These are phyloP conservation scores for Metschnikowia cerradonensis DNA, from an alignment of 805 yeast species.

Conservation along the genomic window DNA sequence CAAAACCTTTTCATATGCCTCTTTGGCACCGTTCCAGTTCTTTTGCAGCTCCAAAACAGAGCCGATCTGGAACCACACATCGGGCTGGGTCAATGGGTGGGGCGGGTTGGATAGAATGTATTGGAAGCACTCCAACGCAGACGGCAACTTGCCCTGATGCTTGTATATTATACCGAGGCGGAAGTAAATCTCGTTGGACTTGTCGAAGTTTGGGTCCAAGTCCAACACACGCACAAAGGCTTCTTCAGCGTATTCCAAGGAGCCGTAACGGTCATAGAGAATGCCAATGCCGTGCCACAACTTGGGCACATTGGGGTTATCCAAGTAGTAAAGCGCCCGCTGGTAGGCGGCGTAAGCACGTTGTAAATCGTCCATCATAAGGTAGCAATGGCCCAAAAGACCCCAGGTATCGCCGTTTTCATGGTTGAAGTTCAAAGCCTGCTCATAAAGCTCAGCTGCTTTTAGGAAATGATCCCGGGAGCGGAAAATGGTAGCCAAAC, in stretches of 20 bases:
- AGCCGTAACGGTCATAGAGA: conserved; percentile 91
- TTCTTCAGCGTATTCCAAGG: conserved; percentile 95
- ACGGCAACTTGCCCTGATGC: conserved; percentile 82
- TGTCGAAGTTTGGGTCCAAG: conserved; percentile 93
- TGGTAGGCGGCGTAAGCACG: conserved; percentile 96
- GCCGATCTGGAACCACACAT: conserved; percentile 98
- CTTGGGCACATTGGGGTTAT: conserved; percentile 92
- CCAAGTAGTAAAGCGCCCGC: conserved; percentile 86
- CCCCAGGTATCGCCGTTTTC: conserved; percentile 98
- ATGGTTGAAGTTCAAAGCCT: conserved; percentile 75
- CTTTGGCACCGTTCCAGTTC: conserved; percentile 87
- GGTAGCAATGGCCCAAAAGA: conserved; percentile 88
- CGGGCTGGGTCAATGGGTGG: conserved; percentile 91
- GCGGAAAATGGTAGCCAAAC: conserved; percentile 83
- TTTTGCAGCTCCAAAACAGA: conserved; percentile 91
- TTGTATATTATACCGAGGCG: conserved; percentile 94
- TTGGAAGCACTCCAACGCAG: conserved; percentile 91
- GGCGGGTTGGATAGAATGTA: conserved; percentile 91
- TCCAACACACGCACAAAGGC: conserved; percentile 95
- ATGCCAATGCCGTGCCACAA: conserved; percentile 99
- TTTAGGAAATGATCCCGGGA: conserved; percentile 86
- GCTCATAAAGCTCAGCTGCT: conserved; percentile 91
- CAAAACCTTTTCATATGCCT: conserved; percentile 91
- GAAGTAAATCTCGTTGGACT: conserved; percentile 94
- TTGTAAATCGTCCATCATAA: conserved; percentile 94